phyloP scores from a whole-genome alignment of 768 basidiomycete genomes.

The Mycena galopus region DNA sequence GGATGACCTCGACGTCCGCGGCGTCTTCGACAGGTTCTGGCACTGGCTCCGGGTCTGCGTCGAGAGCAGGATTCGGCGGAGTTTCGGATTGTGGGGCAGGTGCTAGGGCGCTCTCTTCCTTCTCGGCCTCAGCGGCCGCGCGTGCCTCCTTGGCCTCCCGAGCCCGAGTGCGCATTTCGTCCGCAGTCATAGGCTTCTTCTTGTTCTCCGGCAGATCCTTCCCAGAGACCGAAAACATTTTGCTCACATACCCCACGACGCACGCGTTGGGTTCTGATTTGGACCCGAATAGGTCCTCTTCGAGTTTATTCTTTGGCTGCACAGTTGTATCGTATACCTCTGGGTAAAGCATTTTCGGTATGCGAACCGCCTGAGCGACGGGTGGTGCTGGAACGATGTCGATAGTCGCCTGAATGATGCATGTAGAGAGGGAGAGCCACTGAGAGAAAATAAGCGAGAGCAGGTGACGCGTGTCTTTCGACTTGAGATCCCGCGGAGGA shows the following conservation, averaged over 20 bases:
- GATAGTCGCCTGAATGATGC: conserved; percentile 91
- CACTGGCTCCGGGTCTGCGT: conserved; percentile 31
- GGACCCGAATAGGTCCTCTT: conserved; percentile 84
- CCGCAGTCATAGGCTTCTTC: conserved; percentile 79
- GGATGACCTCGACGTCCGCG: conserved; percentile 69
- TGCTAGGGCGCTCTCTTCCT: conserved; percentile 16
- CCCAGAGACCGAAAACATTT: conserved; percentile 94
- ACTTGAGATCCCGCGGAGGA: conserved; percentile 87
- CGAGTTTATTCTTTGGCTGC: conserved; percentile 83
- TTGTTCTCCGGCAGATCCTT: conserved; percentile 91
- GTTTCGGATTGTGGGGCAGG: conserved; percentile 29
- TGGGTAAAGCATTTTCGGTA: conserved; percentile 94
- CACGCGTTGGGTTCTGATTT: conserved; percentile 67
- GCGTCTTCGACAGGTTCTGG: conserved; percentile 39
- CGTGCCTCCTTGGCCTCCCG: conserved; percentile 62
- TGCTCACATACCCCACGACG: conserved; percentile 92
- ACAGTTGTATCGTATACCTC: conserved; percentile 71
- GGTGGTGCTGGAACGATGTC: conserved; percentile 94
- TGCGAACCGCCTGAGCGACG: conserved; percentile 81
- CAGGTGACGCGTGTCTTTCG: conserved; percentile 89
- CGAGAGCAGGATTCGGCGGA: conserved; percentile 21
- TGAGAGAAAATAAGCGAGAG: conserved; percentile 91
- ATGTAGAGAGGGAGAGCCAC: conserved; percentile 95
- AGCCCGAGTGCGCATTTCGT: conserved; percentile 82
- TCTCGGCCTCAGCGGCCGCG: conserved; percentile 39